phyloP scores from a whole-genome alignment of 805 yeast species.

The Kodamaea sagamina region DNA sequence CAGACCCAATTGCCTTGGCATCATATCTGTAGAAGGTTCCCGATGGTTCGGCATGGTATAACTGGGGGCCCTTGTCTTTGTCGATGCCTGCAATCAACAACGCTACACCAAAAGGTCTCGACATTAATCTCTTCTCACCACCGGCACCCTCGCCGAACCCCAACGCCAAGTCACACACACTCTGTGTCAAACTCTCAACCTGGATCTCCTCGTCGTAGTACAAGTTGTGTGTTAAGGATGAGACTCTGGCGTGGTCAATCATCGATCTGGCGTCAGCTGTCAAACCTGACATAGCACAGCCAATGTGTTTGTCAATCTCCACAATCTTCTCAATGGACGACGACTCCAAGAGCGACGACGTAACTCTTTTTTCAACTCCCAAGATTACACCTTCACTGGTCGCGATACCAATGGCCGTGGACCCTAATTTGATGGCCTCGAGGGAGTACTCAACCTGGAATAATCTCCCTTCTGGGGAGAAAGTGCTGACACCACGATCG shows the following conservation, averaged over 20 bases:
- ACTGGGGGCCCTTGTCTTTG: constrained; percentile 90
- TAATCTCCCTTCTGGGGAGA: constrained; percentile 97
- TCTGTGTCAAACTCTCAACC: constrained; percentile 91
- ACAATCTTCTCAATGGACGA: constrained; percentile 94
- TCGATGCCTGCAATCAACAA: constrained; percentile 93
- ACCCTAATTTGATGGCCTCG: constrained; percentile 95
- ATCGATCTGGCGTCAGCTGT: constrained; percentile 98
- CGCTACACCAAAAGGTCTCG: constrained; percentile 99
- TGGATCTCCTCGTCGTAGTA: constrained; percentile 91
- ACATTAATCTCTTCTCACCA: constrained; percentile 93
- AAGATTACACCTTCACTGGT: constrained; percentile 94
- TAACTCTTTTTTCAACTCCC: constrained; percentile 96
- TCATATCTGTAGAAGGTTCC: constrained; percentile 97
- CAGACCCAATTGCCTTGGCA: constrained; percentile 98
- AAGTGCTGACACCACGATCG: constrained; percentile 98
- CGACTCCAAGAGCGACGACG: constrained; percentile 86
- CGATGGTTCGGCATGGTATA: constrained; percentile 98
- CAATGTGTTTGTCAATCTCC: constrained; percentile 90
- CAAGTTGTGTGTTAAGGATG: constrained; percentile 81
- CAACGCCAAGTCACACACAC: constrained; percentile 94
- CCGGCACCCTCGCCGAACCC: constrained; percentile 97
- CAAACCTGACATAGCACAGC: constrained; percentile 98
- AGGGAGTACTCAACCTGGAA: constrained; percentile 97
- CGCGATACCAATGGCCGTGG: constrained; percentile 96
- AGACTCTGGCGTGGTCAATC: constrained; percentile 97